Conservation (phyloP, 208 protist species). For the Leishmania amazonensis region DNA sequence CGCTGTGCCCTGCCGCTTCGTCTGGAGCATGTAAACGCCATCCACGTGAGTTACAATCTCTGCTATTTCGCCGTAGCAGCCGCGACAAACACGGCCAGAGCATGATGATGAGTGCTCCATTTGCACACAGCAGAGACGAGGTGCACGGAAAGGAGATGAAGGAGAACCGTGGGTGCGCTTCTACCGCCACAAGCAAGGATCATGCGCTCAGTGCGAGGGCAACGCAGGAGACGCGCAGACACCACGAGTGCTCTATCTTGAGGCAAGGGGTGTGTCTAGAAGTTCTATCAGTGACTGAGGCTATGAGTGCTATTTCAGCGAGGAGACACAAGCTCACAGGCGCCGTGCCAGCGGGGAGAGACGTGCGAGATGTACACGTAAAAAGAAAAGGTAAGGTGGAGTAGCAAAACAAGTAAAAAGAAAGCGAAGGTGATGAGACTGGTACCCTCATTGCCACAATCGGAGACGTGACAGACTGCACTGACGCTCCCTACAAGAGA, state of each 20-base stretch:
- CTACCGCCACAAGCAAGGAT: not conserved
- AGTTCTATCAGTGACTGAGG: not conserved
- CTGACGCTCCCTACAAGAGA: not conserved
- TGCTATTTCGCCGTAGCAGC: constrained; percentile 82
- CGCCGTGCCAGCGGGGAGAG: not conserved
- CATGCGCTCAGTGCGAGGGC: not conserved
- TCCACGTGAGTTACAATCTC: constrained; percentile 56
- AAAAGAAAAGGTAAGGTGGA: not conserved
- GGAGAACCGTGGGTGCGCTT: not conserved
- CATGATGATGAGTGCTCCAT: constrained; percentile 30
- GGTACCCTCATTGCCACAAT: not conserved
- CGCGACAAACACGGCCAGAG: constrained; percentile 52
- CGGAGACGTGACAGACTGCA: not conserved
- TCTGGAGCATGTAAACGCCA: constrained; percentile 67
- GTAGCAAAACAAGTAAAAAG: not conserved
- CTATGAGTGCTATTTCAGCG: not conserved
- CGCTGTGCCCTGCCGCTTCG: constrained; percentile 48
- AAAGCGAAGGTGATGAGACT: not conserved
- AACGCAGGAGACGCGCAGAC: not conserved
- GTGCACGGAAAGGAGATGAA: not conserved
- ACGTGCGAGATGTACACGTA: not conserved
- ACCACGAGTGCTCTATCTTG: not conserved
- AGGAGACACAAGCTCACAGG: not conserved
- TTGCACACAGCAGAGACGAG: not conserved
- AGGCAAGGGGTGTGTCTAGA: not conserved